Conservation (phyloP, 2,329 filamentous ascomycete genomes). For the Colletotrichum nymphaeae region DNA sequence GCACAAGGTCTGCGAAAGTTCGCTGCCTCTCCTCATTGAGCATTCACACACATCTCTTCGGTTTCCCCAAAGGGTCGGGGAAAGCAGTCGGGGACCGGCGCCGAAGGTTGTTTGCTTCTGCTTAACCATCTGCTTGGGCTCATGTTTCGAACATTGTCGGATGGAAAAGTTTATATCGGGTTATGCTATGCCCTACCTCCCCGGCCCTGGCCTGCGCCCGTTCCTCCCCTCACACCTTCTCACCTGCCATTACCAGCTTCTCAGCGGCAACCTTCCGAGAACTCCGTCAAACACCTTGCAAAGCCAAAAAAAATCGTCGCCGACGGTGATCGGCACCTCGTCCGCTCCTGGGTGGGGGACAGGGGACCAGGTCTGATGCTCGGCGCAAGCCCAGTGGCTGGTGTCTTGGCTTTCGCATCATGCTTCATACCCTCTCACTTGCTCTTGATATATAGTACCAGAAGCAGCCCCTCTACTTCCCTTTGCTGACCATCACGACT, state of each 20-base stretch:
- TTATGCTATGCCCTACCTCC: constrained; percentile 28
- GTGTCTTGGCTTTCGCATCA: constrained; percentile 31
- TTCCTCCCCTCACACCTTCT: constrained; percentile 20
- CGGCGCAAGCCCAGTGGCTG: constrained; percentile 33
- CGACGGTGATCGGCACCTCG: constrained; percentile 20
- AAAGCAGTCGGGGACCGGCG: constrained; percentile 25
- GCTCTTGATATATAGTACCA: constrained; percentile 21
- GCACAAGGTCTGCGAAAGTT: constrained; percentile 28
- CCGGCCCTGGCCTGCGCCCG: constrained; percentile 28
- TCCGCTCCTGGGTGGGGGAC: constrained; percentile 9
- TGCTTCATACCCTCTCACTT: not conserved
- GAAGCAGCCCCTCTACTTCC: constrained; percentile 1
- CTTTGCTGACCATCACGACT: constrained; percentile 40
- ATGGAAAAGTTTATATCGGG: constrained; percentile 33
- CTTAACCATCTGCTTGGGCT: constrained; percentile 31
- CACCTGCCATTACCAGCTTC: constrained; percentile 10
- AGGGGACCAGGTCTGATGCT: constrained; percentile 18
- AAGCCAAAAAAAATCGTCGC: constrained; percentile 28
- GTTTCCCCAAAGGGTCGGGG: constrained; percentile 9
- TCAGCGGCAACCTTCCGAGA: constrained; percentile 30
- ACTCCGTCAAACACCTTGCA: constrained; percentile 32
- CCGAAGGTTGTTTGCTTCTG: constrained; percentile 30
- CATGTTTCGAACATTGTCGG: constrained; percentile 33
- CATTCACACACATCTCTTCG: constrained; percentile 10
- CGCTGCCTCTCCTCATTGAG: constrained; percentile 13